Evolutionary conservation across 768 basidiomycete genomes (phyloP), one percentile per base, ranked within the genome.

Genomic region (Rhizopogon vesiculosus): DNA sequence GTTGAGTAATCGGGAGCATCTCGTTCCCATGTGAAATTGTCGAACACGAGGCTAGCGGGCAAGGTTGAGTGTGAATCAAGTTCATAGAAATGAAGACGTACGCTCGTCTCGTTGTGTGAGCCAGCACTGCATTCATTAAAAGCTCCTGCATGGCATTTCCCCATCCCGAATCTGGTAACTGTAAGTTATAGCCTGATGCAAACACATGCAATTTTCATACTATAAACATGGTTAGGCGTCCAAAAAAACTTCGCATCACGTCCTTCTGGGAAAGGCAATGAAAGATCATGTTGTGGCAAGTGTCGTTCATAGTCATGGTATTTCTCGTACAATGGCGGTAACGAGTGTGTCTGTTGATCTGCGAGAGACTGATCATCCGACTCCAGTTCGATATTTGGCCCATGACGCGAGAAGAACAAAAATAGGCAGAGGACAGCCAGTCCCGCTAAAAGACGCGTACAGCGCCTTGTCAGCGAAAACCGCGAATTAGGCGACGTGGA

Each of bases 121-220:
- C 78, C 3, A 87, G 66, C 43, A 80, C 70, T 0, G 81, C 73
- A 46, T 79, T 77, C 45, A 85, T 60, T 3, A 85, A 51, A 55
- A 82, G 74, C 56, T 85, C 84, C 56, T 86, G 81, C 73, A 85
- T 71, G 8, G 67, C 74, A 53, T 87, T 87, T 2, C 84, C 84
- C 82, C 82, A 86, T 3, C 85, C 85, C 42, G 76, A 73, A 8
- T 62, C 81, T 81, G 45, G 13, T 8, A 56, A 10, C 15, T n/a
- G 35, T 55, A 5, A 62, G 15, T 3, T 15, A 18, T 3, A 4
- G 6, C 7, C 25, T 22, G 1, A 28, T 33, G 0, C 29, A 1
- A 12, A 4, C 3, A 25, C n/a, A 2, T 22, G 41, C 12, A 3
- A 3, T 10, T 18, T 7, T 61, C 74, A 59, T 45, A 76, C 79